Evolutionary conservation across 495 filamentous ascomycete genomes (phyloP).

Genomic region (Podospora anserina): DNA sequence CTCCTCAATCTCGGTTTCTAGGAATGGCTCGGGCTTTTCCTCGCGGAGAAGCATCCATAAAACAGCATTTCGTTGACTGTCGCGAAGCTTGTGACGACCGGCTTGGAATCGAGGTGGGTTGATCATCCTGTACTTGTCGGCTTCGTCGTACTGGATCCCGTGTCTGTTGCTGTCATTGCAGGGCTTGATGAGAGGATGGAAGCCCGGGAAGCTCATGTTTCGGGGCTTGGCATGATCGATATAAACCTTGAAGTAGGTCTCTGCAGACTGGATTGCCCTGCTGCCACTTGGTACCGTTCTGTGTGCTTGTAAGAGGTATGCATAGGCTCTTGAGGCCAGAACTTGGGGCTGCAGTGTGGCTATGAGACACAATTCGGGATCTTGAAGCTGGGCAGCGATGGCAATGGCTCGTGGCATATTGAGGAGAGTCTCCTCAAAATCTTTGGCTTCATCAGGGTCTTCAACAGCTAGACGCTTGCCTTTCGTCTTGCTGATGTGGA

Average conservation of each 20-base stretch:
- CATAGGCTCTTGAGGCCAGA: constrained; percentile 14
- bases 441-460: constrained; percentile 16
- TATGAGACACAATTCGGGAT: not conserved
- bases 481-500: constrained; percentile 2
- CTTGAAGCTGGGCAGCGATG: constrained; percentile 6
- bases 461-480: constrained; percentile 12
- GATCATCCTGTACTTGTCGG: not conserved
- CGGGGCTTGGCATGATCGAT: constrained; percentile 13
- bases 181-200: constrained; percentile 3
- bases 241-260: constrained; percentile 11
- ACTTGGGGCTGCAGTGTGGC: constrained; percentile 15
- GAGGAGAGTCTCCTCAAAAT: constrained; percentile 15
- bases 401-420: constrained; percentile 18
- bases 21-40: constrained; percentile 45
- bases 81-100: not conserved
- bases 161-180: constrained; percentile 3
- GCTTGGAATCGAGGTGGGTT: constrained; percentile 9
- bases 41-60: constrained; percentile 69
- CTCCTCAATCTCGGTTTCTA: constrained; percentile 68
- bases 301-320: constrained; percentile 15
- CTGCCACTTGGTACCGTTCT: constrained; percentile 7
- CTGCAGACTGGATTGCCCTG: not conserved
- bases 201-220: not conserved
- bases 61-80: constrained; percentile 33
- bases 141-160: constrained; percentile 8